Base-by-base conservation (phyloP, 805 yeast species). In the Kluyveromyces aestuarii region DNA sequence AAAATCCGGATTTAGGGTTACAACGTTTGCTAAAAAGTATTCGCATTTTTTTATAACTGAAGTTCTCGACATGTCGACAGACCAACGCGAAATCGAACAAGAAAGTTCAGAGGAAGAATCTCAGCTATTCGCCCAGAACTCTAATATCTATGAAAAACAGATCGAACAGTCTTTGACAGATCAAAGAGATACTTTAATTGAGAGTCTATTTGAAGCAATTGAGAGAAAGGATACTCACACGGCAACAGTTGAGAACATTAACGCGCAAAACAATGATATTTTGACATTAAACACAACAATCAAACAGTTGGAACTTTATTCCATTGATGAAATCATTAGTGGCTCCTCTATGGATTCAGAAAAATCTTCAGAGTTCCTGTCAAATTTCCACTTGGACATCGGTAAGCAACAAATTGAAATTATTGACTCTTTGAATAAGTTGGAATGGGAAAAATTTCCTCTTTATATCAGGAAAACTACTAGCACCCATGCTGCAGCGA, bases 401-500 rank as follows among this genome's bases (percentile, higher is more conserved):
- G 40, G 55, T 11, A 51, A 53, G 9, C 52, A 60, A 33, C 90
- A 86, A 59, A 56, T 66, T 46, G 67, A 62, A 13, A 84, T 85
- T 40, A 72, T 84, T 33, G 66, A 66, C 27, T 72, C 74, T 46
- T 72, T 87, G 60, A 87, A 87, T 62, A 55, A 64, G 3, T 61
- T 86, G 5, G 58, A 68, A 1, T 88, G 95, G 95, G 63, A 69
- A 40, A 87, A 86, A 60, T 82, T 66, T 55, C 90, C 93, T 0
- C 73, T 87, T 27, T 74, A 82, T 50, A 83, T 87, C 50, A 73
- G 82, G 37, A 69, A 75, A 30, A 81, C 91, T 6, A 73, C 73
- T 44, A 76, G 81, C 41, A 77, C 95, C 1, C 96, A 87, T 59
- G 87, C 95, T 1, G 95, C 93, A 1, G 82, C 87, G 1, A 84